phyloP scores from a whole-genome alignment of 768 basidiomycete genomes.

The Stropharia rugosoannulata region DNA sequence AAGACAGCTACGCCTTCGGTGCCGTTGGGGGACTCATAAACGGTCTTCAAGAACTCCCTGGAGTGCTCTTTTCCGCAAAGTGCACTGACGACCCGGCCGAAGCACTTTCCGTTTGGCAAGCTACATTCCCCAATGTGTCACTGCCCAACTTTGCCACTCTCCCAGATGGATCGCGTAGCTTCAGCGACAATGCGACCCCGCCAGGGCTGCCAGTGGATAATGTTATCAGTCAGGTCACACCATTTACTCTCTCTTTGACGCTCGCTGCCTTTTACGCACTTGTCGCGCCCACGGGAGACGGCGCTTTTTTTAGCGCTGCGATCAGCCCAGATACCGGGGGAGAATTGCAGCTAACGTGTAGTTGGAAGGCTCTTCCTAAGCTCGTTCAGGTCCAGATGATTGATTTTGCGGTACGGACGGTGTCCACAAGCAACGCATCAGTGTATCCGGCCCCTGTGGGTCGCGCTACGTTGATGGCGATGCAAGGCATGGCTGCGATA shows the following conservation, averaged over 20 bases:
- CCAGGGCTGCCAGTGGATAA: neutral
- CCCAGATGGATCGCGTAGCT: neutral
- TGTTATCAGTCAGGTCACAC: neutral
- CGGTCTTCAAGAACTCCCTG: conserved; percentile 6
- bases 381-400: conserved; percentile 4
- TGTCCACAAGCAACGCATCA: neutral
- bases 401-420: neutral
- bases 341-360: neutral
- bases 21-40: conserved; percentile 1
- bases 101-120: neutral
- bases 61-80: neutral
- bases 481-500: conserved; percentile 8
- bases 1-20: conserved; percentile 9
- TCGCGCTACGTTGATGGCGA: conserved; percentile 1
- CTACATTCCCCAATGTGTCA: conserved; percentile 1
- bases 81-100: neutral
- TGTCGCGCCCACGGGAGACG: conserved; percentile 2
- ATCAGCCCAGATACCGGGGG: neutral
- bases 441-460: conserved; percentile 1
- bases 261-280: conserved; percentile 6
- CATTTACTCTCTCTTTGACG: neutral
- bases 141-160: neutral
- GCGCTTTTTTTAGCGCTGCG: neutral
- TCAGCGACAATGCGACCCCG: neutral
- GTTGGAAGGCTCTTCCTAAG: conserved; percentile 3